Conservation (phyloP, 441 rosid species). For the Capsella rubella region DNA sequence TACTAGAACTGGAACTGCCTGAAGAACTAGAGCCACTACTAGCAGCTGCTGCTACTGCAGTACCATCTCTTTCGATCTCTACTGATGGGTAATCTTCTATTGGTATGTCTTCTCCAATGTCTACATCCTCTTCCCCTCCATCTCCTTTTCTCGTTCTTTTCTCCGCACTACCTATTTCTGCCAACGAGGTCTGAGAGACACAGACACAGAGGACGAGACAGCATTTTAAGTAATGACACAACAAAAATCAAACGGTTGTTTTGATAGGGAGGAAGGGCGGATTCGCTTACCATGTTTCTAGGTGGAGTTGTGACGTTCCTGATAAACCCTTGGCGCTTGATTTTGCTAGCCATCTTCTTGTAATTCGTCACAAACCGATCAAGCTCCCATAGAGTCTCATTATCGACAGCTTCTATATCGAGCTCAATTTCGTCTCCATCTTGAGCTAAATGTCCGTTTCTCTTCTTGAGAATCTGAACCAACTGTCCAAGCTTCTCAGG, state of each 20-base stretch:
- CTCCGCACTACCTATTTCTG: slow-evolving; percentile 54
- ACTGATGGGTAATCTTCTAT: slow-evolving; percentile 83
- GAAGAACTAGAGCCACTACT: slow-evolving; percentile 79
- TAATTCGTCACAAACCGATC: slow-evolving; percentile 90
- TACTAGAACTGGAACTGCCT: slow-evolving; percentile 71
- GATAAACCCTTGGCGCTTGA: slow-evolving; percentile 80
- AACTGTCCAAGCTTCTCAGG: slow-evolving; percentile 95
- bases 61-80: slow-evolving; percentile 89
- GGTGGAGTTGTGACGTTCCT: slow-evolving; percentile 50
- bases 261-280: not conserved
- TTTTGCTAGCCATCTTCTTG: slow-evolving; percentile 90
- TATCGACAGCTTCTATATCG: slow-evolving; percentile 89
- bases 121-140: slow-evolving; percentile 89
- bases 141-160: slow-evolving; percentile 76
- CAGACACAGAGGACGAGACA: slow-evolving; percentile 9
- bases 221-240: not conserved
- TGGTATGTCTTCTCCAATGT: slow-evolving; percentile 95
- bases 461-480: slow-evolving; percentile 78
- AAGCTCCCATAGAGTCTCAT: slow-evolving; percentile 93
- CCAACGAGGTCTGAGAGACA: slow-evolving; percentile 30
- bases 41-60: slow-evolving; percentile 59
- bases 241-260: not conserved
- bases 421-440: slow-evolving; percentile 97
- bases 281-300: slow-evolving; percentile 47
- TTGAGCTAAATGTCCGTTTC: slow-evolving; percentile 75